Base-by-base conservation (phyloP, 805 yeast genomes). In the Blastobotrys americana region DNA sequence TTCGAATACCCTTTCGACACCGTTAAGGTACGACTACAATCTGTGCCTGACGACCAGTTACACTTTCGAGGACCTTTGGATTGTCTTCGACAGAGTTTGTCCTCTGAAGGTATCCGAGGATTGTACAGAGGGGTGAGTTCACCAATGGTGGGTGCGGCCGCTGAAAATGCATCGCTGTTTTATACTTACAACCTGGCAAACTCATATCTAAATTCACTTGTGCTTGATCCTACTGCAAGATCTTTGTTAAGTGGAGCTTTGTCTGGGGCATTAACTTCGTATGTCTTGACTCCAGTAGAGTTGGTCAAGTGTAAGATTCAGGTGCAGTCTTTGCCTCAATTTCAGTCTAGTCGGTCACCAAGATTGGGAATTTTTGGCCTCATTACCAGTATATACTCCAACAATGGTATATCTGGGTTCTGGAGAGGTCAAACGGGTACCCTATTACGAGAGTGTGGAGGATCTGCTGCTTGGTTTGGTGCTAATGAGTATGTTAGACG, bases 1-100 rank as follows among this genome's bases (percentile, higher is more conserved):
- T 75, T 89, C 10, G 97, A 89, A 62, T 89, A 80, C 56, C 97
- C 97, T 0, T 87, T 89, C 53, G 97, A 89, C 57, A 90, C 97
- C 0, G 74, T 88, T 37, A 89, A 89, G 63, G 97, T 89, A 2
- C 71, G 96, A 46, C 69, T 90, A 23, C 90, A 83, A 58, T 76
- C 87, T 1, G 93, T 85, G 57, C 82, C 88, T 5, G 67, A 78
- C 23, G 60, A 66, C 3, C 73, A 75, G 0, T 64, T 76, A 8
- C 60, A 64, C 28, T 80, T 74, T 55, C 63, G 63, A 0, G 78
- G 85, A 1, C 82, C 96, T 0, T 48, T 72, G 48, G 80, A 80
- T 49, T 82, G 93, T 59, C 76, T 89, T 36, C 56, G 54, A 35
- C 67, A 76, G 49, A 84, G 94, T 0, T 73, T 77, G 47, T 50